Conservation (phyloP, 257 asterid genomes). For the Petunia axillaris region DNA sequence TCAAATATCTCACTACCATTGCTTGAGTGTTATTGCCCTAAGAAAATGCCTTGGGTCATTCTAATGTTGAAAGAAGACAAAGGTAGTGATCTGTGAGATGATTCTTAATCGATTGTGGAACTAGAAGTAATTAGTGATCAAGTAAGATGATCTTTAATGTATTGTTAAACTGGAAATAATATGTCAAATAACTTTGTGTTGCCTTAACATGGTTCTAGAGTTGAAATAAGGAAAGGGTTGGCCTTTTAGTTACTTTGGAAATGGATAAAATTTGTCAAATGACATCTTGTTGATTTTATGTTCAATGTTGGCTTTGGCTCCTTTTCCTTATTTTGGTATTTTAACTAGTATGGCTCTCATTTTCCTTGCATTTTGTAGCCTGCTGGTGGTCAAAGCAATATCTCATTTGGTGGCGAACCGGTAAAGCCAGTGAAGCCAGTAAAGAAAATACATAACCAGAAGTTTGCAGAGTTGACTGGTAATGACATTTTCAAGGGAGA, state of each 20-base stretch:
- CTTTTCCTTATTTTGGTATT: not conserved
- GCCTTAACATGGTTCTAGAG: not conserved
- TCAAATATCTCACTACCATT: not conserved
- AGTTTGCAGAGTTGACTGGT: slow-evolving; percentile 81
- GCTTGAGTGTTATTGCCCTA: not conserved
- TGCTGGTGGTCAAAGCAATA: slow-evolving; percentile 91
- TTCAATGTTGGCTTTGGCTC: not conserved
- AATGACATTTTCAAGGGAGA: slow-evolving; percentile 88
- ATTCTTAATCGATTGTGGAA: not conserved
- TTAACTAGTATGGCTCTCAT: not conserved
- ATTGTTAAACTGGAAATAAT: not conserved
- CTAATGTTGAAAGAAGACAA: not conserved
- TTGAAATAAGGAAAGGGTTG: not conserved
- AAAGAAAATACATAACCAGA: slow-evolving; percentile 70
- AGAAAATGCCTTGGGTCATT: not conserved
- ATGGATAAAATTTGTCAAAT: not conserved
- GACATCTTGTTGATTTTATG: not conserved
- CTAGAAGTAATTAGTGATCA: not conserved
- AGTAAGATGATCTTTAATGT: not conserved
- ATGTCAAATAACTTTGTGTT: slow-evolving; percentile 3
- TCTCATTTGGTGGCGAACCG: slow-evolving; percentile 75
- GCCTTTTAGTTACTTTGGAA: not conserved
- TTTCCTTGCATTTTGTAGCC: slow-evolving; percentile 52
- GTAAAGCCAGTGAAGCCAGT: slow-evolving; percentile 44
- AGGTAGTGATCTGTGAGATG: not conserved